These are phyloP conservation scores for Eruca vesicaria DNA, from an alignment of 441 rosid species.

Conservation along the genomic window DNA sequence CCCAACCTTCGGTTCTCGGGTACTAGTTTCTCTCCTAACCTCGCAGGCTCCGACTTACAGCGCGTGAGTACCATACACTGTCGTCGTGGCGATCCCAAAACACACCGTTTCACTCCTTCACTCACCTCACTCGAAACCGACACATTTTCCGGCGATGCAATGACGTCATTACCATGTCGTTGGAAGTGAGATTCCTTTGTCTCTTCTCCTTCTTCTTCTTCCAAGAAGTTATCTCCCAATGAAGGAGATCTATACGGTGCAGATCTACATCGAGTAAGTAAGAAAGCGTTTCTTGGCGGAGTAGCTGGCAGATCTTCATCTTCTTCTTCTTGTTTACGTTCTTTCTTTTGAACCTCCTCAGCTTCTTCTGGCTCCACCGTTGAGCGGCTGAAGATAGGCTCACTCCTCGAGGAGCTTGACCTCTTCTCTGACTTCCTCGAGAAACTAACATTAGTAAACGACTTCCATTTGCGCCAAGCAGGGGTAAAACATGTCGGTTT, in stretches of 20 bases:
- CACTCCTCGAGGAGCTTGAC: constrained; percentile 41
- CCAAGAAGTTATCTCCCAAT: constrained; percentile 59
- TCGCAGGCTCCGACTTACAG: constrained; percentile 86
- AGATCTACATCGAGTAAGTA: constrained; percentile 82
- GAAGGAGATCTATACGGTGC: constrained; percentile 86
- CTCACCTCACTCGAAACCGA: constrained; percentile 26
- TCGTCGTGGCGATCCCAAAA: constrained; percentile 24
- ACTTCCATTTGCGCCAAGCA: constrained; percentile 56
- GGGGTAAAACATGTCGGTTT: constrained; percentile 40
- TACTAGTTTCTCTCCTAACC: constrained; percentile 53
- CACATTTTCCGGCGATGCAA: constrained; percentile 13
- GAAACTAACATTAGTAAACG: constrained; percentile 36
- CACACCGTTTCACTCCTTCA: constrained; percentile 33
- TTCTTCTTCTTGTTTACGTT: constrained; percentile 12
- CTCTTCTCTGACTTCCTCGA: constrained; percentile 41
- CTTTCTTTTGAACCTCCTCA: constrained; percentile 32
- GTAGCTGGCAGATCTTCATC: constrained; percentile 24
- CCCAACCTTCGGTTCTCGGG: constrained; percentile 64
- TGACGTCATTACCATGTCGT: constrained; percentile 16
- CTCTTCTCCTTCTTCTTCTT: constrained; percentile 44
- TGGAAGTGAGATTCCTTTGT: constrained; percentile 22
- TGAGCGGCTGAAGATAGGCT: constrained; percentile 39
- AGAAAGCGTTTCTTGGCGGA: constrained; percentile 78
- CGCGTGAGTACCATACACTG: constrained; percentile 52
- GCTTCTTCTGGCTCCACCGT: constrained; percentile 33